phyloP scores from a whole-genome alignment of 371 early-diverging fungal species.

The Haplosporangium sp. region DNA sequence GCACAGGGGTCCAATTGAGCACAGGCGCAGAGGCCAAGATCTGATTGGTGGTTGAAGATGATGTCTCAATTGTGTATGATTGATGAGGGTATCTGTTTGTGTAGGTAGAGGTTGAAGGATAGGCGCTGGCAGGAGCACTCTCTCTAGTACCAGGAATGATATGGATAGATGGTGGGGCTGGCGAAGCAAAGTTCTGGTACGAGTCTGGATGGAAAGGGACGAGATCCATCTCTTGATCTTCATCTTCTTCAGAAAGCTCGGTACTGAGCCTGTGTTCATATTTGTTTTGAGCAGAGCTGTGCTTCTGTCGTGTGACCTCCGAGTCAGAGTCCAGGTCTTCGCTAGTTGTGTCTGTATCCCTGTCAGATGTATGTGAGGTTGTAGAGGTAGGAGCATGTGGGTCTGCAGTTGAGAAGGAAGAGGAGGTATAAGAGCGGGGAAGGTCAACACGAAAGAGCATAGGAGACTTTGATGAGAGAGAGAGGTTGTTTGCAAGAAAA shows the following conservation, averaged over 20 bases:
- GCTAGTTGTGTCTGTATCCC: conserved; percentile 10
- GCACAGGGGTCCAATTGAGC: conserved; percentile 45
- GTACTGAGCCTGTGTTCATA: background rate
- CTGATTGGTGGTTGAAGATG: conserved; percentile 26
- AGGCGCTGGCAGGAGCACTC: background rate
- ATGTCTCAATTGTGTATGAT: conserved; percentile 5
- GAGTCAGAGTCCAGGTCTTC: conserved; percentile 4
- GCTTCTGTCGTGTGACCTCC: conserved; percentile 3
- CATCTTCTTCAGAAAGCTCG: conserved; percentile 1
- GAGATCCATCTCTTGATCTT: conserved; percentile 39
- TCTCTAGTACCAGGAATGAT: conserved; percentile 19
- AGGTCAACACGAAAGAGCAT: conserved; percentile 59
- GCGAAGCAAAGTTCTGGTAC: conserved; percentile 30
- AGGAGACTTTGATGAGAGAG: conserved; percentile 54
- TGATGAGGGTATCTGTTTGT: conserved; percentile 18
- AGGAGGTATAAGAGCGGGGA: conserved; percentile 23
- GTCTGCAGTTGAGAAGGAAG: background rate
- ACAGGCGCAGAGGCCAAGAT: conserved; percentile 50
- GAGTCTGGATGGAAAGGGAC: conserved; percentile 50
- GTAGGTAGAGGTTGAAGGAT: background rate
- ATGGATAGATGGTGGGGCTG: conserved; percentile 20
- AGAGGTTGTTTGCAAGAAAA: conserved; percentile 69
- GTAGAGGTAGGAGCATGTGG: background rate
- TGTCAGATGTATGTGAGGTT: background rate
- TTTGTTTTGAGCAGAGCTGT: background rate